Percentiles rank a stretch among this genome's conserved stretches.
Evolutionary conservation across 306 rosid species (phyloP).

Genomic region (Oxytropis ochrocephala): DNA sequence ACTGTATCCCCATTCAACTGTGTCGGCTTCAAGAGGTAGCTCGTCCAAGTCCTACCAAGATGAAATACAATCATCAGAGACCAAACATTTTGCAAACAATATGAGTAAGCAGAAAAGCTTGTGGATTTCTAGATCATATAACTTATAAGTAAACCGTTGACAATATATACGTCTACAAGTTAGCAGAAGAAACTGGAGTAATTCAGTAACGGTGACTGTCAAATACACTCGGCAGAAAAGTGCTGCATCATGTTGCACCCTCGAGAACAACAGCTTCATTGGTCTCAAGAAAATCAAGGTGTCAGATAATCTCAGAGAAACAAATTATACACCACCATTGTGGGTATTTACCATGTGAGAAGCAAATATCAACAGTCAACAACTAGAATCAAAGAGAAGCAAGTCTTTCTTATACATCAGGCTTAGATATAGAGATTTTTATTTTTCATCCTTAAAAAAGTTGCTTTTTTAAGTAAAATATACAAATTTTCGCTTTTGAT

Average conservation of each 20-base stretch:
- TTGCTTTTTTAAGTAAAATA: no score
- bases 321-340: neutral
- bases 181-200: neutral
- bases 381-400: neutral
- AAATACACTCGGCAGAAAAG: neutral
- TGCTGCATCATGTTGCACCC: neutral
- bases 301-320: neutral
- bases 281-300: neutral
- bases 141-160: neutral
- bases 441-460: no score
- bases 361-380: neutral
- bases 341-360: neutral
- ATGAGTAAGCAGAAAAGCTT: neutral
- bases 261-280: neutral
- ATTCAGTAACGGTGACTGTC: neutral
- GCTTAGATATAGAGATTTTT: no score
- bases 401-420: neutral
- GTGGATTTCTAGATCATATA: constrained; percentile 1
- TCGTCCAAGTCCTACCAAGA: constrained; percentile 74
- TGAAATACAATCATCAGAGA: constrained; percentile 13
- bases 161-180: neutral
- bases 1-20: constrained; percentile 75
- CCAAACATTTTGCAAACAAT: neutral
- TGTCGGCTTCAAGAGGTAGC: constrained; percentile 77
- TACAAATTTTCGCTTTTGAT: no score